Evolutionary conservation across 345 rosid genomes (phyloP), one percentile per base, ranked within the genome.

Genomic region (Dipteronia sinensis): DNA sequence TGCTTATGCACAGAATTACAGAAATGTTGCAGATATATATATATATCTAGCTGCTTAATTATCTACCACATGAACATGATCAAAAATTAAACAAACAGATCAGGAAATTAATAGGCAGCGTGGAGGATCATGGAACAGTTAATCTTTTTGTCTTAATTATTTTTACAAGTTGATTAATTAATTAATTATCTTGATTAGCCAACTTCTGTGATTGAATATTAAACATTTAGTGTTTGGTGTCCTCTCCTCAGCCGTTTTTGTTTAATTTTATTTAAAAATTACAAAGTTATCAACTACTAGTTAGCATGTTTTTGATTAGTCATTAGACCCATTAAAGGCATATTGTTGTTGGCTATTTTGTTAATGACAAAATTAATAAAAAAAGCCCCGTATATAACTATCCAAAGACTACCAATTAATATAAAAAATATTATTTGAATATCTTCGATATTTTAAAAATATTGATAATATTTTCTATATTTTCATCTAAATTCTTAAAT

Each of bases 81-180:
- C 40, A 20, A 58, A 58, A 58, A 58, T 58, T 1, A 44, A 69
- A 42, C 55, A 17, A 8, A 51, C 47, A 11, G 53, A 76, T 76
- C 38, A 79, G n/a, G 56, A 79, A 79, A 77, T 53, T 31, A 73
- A 59, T 11, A 55, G 65, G 23, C 49, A 46, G 77, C 76, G 65
- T 69, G 62, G 53, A 63, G 68, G 67, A 82, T 78, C 77, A 76
- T 75, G 79, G 70, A 56, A 34, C 49, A 58, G 49, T 56, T 77
- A 23, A 72, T 38, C 67, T 46, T 59, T n/a, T 53, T 12, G 34
- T 23, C 66, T 34, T 72, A 0, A 72, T 58, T 72, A 12, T 31
- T 34, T 34, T 4, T 34, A 34, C n/a, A 58, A n/a, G 49, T 56
- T 56, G 31, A 20, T n/a, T 72, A 12, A 19, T 59, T 59, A n/a